Evolutionary conservation across 805 yeast genomes (phyloP), one percentile per base, ranked within the genome.

Genomic region (Monosporozyma yasuniensis): DNA sequence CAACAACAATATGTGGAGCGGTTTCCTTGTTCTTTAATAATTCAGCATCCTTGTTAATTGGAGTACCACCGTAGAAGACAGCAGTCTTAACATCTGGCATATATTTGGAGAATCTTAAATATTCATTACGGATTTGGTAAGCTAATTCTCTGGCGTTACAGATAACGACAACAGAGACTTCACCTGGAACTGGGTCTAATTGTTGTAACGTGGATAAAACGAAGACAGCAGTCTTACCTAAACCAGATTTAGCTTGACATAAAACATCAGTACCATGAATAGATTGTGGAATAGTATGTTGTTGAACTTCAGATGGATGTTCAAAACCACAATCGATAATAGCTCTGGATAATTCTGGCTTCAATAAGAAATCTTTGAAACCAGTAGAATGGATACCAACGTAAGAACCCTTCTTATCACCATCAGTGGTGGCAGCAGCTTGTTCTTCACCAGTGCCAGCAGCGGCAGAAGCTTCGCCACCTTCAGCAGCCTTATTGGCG

Each of bases 271-370:
- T 91, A 66, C 98, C 99, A 61, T 91, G 84, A 66, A 91, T 88
- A 50, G 97, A 87, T 74, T 93, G 98, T 49, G 99, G 99, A 65
- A 91, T 93, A 72, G 96, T 87, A 60, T 88, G 91, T 76, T 91
- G 99, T 76, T 91, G 99, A 59, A 91, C 99, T 84, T 91, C 99
- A 58, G 96, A 88, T 58, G 99, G 99, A 76, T 91, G 99, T 77
- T 91, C 99, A 69, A 91, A 91, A 77, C 99, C 99, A 77, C 97
- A 89, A 73, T 91, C 99, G 59, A 90, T 95, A 67, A 91, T 91
- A 57, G 99, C 99, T 74, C 99, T 85, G 64, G 91, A 78, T 60
- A 91, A 79, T 75, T 93, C 99, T 30, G 98, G 97, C 75, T 93
- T 93, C 72, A 91, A 79, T 65, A 93, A 75, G 73, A 91, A 91